Conservation (phyloP, 2,329 filamentous ascomycete species). For the Colletotrichum falcatum region DNA sequence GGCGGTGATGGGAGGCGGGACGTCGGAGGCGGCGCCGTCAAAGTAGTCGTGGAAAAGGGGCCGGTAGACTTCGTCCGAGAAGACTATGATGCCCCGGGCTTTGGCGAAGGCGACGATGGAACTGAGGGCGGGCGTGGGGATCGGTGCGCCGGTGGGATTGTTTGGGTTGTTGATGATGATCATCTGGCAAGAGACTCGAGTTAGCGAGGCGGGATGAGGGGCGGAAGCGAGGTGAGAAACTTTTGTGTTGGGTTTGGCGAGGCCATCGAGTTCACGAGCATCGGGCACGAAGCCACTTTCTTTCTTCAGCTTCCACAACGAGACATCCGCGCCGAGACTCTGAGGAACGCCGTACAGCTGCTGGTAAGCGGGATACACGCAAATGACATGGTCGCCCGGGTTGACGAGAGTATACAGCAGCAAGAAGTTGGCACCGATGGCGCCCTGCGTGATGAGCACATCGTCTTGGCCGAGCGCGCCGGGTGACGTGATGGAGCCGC, state of each 20-base stretch:
- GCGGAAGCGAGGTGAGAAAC: conserved; percentile 51
- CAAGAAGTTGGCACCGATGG: conserved; percentile 82
- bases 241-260: conserved; percentile 77
- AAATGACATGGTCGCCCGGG: conserved; percentile 82
- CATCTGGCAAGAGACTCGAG: conserved; percentile 50
- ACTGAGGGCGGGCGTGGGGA: conserved; percentile 70
- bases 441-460: conserved; percentile 79
- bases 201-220: conserved; percentile 15
- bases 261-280: conserved; percentile 69
- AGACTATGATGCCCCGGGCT: conserved; percentile 72
- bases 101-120: conserved; percentile 73
- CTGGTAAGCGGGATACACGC: conserved; percentile 85
- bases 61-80: conserved; percentile 86
- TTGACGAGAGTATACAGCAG: conserved; percentile 76
- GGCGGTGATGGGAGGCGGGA: conserved; percentile 75
- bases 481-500: conserved; percentile 45
- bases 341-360: conserved; percentile 81
- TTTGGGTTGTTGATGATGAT: conserved; percentile 78
- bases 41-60: conserved; percentile 80
- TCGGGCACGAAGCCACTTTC: conserved; percentile 74
- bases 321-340: conserved; percentile 79
- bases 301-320: conserved; percentile 76
- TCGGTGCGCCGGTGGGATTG: conserved; percentile 82
- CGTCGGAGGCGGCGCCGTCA: conserved; percentile 57
- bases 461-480: conserved; percentile 59